Conservation (phyloP, 2,329 filamentous ascomycete genomes). For the Aspergillus awamori region DNA sequence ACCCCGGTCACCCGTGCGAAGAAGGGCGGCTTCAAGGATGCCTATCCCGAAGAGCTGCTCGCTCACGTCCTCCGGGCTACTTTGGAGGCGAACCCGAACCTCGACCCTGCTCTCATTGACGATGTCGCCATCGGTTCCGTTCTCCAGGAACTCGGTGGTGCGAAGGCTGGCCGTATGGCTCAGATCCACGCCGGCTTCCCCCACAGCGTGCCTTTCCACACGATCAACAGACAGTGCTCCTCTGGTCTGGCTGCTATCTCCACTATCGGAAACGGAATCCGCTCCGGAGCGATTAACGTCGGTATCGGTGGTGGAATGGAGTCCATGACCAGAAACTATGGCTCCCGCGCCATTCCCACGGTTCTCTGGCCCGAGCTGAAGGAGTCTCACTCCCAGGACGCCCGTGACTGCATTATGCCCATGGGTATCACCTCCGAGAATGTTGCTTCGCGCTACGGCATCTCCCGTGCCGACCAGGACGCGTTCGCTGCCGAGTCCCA, state of each 20-base stretch:
- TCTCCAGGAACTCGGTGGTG: constrained; percentile 85
- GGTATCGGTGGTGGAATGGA: constrained; percentile 92
- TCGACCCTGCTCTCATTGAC: constrained; percentile 70
- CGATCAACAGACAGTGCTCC: constrained; percentile 84
- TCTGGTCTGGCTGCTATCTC: constrained; percentile 78
- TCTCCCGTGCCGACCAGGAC: constrained; percentile 77
- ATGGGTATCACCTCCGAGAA: constrained; percentile 94
- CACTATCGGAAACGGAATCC: constrained; percentile 72
- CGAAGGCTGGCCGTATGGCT: constrained; percentile 89
- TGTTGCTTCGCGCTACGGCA: constrained; percentile 74
- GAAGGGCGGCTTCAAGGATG: constrained; percentile 81
- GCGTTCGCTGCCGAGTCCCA: constrained; percentile 78
- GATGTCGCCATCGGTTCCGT: constrained; percentile 89
- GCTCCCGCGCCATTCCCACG: constrained; percentile 77
- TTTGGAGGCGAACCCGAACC: constrained; percentile 69
- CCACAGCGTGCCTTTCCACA: constrained; percentile 74
- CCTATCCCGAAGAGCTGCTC: constrained; percentile 88
- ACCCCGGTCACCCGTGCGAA: constrained; percentile 83
- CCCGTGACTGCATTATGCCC: constrained; percentile 85
- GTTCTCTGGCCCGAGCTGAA: constrained; percentile 75
- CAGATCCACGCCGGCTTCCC: constrained; percentile 81
- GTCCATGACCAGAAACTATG: constrained; percentile 94
- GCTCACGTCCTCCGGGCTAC: constrained; percentile 66
- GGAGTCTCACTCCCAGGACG: constrained; percentile 66
- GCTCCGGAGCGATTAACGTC: constrained; percentile 69